phyloP scores from a whole-genome alignment of 352 stramenopile genomes.

The Pythium oligandrum region DNA sequence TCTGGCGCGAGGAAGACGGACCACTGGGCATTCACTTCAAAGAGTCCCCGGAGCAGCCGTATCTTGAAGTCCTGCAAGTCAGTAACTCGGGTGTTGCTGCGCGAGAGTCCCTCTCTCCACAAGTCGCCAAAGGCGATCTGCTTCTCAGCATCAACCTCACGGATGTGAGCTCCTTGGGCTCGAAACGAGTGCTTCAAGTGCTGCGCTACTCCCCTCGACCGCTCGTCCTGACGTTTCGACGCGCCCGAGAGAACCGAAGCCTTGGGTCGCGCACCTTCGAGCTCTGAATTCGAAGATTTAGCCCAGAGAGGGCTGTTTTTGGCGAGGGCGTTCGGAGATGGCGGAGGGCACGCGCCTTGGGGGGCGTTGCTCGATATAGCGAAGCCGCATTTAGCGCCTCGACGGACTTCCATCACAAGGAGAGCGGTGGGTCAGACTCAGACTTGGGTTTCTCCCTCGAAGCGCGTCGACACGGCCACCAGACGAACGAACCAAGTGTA shows the following conservation, averaged over 20 bases:
- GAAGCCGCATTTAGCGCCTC: no score
- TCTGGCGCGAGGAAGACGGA: slow-evolving; percentile 61
- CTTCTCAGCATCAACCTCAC: slow-evolving; percentile 67
- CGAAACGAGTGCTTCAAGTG: slow-evolving; percentile 43
- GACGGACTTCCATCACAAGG: no score
- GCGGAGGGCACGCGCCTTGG: no score
- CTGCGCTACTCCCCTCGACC: slow-evolving; percentile 54
- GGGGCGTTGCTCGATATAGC: no score
- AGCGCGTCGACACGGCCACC: no score
- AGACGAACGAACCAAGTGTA: background rate
- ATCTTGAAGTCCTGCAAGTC: slow-evolving; percentile 21
- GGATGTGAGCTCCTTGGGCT: slow-evolving; percentile 43
- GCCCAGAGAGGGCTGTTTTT: no score
- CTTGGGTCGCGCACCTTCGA: slow-evolving; percentile 8
- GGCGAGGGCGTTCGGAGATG: no score
- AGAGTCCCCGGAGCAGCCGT: slow-evolving; percentile 32
- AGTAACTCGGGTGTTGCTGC: background rate
- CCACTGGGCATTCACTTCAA: slow-evolving; percentile 48
- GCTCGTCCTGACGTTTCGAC: slow-evolving; percentile 63
- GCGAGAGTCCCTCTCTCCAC: slow-evolving; percentile 21
- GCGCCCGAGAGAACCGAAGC: slow-evolving; percentile 2
- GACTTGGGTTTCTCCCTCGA: no score
- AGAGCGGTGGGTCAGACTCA: no score
- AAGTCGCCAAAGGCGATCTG: slow-evolving; percentile 32
- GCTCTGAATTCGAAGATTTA: slow-evolving; percentile 4